Evolutionary conservation across 2,329 filamentous ascomycete genomes (phyloP).

Genomic region (Alternaria infectoria): DNA sequence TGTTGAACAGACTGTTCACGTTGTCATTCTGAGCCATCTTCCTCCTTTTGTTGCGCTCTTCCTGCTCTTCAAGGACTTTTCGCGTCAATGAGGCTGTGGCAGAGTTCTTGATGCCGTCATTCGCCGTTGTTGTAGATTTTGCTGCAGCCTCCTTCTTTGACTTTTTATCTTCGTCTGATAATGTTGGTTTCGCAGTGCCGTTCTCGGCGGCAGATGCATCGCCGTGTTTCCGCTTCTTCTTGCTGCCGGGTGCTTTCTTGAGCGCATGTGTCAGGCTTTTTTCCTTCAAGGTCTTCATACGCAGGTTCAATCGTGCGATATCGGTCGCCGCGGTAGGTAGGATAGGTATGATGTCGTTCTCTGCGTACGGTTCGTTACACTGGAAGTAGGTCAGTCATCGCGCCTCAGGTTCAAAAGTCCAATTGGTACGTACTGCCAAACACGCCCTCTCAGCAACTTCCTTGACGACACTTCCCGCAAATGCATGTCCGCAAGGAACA

Average conservation of each 20-base stretch:
- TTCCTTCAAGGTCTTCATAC: conserved; percentile 72
- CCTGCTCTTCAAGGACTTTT: conserved; percentile 85
- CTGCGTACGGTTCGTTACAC: conserved; percentile 76
- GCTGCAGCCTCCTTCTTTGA: conserved; percentile 23
- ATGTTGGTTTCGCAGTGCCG: conserved; percentile 15
- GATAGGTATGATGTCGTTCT: conserved; percentile 82
- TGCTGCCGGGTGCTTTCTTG: conserved; percentile 73
- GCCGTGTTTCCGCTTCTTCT: conserved; percentile 76
- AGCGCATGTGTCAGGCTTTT: conserved; percentile 82
- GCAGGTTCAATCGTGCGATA: conserved; percentile 67
- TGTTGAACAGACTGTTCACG: conserved; percentile 56
- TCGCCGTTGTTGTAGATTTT: conserved; percentile 1
- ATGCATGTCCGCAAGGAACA: conserved; percentile 94
- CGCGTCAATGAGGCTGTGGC: conserved; percentile 85
- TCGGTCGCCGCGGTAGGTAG: conserved; percentile 75
- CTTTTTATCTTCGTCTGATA: conserved; percentile 32
- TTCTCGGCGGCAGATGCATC: conserved; percentile 9
- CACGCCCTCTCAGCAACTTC: conserved; percentile 74
- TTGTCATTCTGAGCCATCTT: conserved; percentile 67
- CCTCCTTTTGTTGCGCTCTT: conserved; percentile 77
- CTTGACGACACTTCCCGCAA: conserved; percentile 83
- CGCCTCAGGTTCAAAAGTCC: not conserved
- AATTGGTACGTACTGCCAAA: conserved; percentile 55
- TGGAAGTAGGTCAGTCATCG: conserved; percentile 45
- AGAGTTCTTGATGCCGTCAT: conserved; percentile 80